A percentile compares a stretch with the other conserved stretches of the same genome.
Evolutionary conservation across 2,329 filamentous ascomycete genomes (phyloP).

Genomic region (Ploettnerulaceae sp.): DNA sequence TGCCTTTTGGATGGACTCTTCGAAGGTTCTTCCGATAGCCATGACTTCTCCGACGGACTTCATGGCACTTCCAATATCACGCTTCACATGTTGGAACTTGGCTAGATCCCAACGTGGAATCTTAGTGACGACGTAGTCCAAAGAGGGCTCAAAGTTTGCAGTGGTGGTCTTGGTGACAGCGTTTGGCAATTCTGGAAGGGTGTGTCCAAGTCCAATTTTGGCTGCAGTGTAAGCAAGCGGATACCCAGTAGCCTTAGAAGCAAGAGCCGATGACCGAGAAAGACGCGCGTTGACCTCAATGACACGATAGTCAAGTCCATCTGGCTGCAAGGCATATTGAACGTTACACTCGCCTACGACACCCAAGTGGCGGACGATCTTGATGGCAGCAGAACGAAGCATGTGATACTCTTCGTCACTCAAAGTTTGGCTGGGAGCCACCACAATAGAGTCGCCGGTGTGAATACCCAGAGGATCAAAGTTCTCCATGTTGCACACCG

Average conservation of each 20-base stretch:
- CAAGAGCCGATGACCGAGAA: slow-evolving; percentile 91
- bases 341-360: slow-evolving; percentile 99
- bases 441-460: slow-evolving; percentile 97
- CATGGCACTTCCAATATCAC: slow-evolving; percentile 96
- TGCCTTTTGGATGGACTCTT: slow-evolving; percentile 98
- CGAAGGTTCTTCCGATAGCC: slow-evolving; percentile 97
- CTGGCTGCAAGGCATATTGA: slow-evolving; percentile 93
- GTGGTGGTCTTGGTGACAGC: slow-evolving; percentile 98
- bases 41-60: slow-evolving; percentile 99
- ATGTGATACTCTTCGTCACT: slow-evolving; percentile 99
- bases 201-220: slow-evolving; percentile 96
- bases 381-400: slow-evolving; percentile 95
- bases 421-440: slow-evolving; percentile 92
- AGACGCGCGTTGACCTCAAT: slow-evolving; percentile 99
- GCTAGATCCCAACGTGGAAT: slow-evolving; percentile 97
- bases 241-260: slow-evolving; percentile 97
- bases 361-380: slow-evolving; percentile 94
- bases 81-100: slow-evolving; percentile 99
- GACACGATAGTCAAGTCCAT: slow-evolving; percentile 95
- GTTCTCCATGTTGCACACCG: slow-evolving; percentile 98
- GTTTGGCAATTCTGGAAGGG: slow-evolving; percentile 90
- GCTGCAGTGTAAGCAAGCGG: slow-evolving; percentile 95
- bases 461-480: slow-evolving; percentile 97
- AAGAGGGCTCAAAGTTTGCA: slow-evolving; percentile 94
- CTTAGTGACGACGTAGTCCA: slow-evolving; percentile 98